phyloP scores from a whole-genome alignment of 257 asterid genomes.

The Cinchona pubescens region DNA sequence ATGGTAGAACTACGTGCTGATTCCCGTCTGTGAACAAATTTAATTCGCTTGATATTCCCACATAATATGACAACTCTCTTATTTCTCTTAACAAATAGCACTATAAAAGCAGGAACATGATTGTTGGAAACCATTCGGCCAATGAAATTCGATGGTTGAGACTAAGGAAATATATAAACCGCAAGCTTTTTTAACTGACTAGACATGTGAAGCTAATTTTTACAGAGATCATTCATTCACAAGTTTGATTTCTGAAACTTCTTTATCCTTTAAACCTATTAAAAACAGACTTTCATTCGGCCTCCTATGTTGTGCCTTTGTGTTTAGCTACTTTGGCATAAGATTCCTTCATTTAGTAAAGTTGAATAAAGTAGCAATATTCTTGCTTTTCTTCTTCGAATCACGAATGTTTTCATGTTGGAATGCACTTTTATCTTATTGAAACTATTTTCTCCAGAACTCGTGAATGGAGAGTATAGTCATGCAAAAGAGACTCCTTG shows the following conservation, averaged over 20 bases:
- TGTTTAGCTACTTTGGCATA: background rate
- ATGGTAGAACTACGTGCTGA: too few relatives aligned
- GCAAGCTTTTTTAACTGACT: too few relatives aligned
- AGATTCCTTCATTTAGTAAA: background rate
- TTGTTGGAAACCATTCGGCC: too few relatives aligned
- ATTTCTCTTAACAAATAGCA: too few relatives aligned
- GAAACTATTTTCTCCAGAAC: background rate
- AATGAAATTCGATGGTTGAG: too few relatives aligned
- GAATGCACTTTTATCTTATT: background rate
- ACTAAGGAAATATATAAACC: too few relatives aligned
- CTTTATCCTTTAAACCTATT: background rate
- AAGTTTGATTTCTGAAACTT: background rate
- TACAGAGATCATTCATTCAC: background rate
- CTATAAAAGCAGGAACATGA: too few relatives aligned
- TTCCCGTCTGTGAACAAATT: too few relatives aligned
- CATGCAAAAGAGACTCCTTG: background rate
- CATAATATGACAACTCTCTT: too few relatives aligned
- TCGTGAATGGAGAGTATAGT: background rate
- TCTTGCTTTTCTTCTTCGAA: background rate
- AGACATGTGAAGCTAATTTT: too few relatives aligned
- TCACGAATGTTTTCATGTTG: background rate
- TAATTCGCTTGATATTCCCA: too few relatives aligned
- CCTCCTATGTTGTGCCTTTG: background rate
- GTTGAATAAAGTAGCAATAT: background rate
- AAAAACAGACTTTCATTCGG: background rate